Evolutionary conservation across 2,329 filamentous ascomycete genomes (phyloP).

Genomic region (Fusarium neocosmosporiellum): DNA sequence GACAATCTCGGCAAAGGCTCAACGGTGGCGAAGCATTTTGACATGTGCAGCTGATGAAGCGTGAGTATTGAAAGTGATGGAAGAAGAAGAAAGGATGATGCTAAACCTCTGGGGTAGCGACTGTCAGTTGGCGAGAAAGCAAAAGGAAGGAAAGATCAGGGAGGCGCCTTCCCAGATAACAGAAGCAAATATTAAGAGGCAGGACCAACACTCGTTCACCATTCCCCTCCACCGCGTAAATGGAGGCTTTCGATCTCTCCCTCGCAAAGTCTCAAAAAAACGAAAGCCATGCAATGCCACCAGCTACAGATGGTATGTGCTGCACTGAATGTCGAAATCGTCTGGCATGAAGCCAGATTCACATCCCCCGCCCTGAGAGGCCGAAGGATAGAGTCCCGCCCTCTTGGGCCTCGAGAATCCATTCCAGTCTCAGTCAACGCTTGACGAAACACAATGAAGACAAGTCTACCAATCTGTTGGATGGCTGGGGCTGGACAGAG

Average conservation of each 20-base stretch:
- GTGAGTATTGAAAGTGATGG: background rate
- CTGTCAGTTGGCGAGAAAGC: conserved; percentile 20
- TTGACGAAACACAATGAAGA: background rate
- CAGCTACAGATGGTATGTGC: conserved; percentile 21
- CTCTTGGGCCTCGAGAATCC: conserved; percentile 12
- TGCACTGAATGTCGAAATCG: conserved; percentile 5
- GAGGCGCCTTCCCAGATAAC: conserved; percentile 2
- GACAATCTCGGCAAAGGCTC: background rate
- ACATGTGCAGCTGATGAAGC: background rate
- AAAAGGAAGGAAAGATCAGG: background rate
- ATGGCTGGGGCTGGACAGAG: background rate
- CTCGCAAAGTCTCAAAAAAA: conserved; percentile 12
- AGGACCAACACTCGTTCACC: background rate
- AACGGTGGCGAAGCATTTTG: conserved; percentile 19
- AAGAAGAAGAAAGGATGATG: background rate
- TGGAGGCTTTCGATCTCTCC: conserved; percentile 13
- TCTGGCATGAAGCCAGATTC: conserved; percentile 34
- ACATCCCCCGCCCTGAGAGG: conserved; percentile 2
- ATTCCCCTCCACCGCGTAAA: background rate
- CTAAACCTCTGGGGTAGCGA: background rate
- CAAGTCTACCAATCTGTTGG: background rate
- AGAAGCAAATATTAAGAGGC: background rate
- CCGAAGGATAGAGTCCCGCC: conserved; percentile 12
- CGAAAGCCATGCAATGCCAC: background rate
- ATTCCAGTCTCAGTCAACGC: conserved; percentile 25